phyloP scores from a whole-genome alignment of 306 rosid species.

The Begonia masoniana region DNA sequence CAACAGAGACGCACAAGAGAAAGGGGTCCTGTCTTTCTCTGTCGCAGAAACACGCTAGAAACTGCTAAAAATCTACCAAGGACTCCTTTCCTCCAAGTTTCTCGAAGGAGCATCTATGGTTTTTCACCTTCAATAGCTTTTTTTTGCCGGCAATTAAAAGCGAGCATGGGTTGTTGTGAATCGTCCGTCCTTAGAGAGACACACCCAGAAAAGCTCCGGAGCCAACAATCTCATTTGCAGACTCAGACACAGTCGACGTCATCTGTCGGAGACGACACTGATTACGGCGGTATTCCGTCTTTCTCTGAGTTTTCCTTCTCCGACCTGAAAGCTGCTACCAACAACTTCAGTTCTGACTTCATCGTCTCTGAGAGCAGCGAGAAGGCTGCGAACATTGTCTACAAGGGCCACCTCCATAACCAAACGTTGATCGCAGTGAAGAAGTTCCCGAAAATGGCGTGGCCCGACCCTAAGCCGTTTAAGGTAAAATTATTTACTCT shows the following conservation, averaged over 20 bases:
- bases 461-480: constrained; percentile 98
- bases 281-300: constrained; percentile 17
- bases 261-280: constrained; percentile 18
- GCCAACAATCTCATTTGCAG: constrained; percentile 15
- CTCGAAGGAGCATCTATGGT: not conserved
- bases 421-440: constrained; percentile 86
- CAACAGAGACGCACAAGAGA: not conserved
- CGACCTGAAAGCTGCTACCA: constrained; percentile 74
- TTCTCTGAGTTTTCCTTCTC: constrained; percentile 67
- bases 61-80: not conserved
- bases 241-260: constrained; percentile 14
- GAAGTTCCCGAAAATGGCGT: constrained; percentile 79
- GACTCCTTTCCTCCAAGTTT: not conserved
- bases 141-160: no score
- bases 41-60: not conserved
- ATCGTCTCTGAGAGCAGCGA: constrained; percentile 94
- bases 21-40: not conserved
- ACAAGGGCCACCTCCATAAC: constrained; percentile 65
- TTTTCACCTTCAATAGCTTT: no score
- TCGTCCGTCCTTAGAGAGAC: constrained; percentile 30
- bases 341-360: constrained; percentile 61
- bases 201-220: constrained; percentile 29
- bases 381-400: constrained; percentile 76
- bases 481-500: constrained; percentile 18
- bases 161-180: constrained; percentile 60